These are phyloP conservation scores for Chaetomiaceae sp. DNA, from an alignment of 2,329 filamentous ascomycete genomes.

Conservation along the genomic window DNA sequence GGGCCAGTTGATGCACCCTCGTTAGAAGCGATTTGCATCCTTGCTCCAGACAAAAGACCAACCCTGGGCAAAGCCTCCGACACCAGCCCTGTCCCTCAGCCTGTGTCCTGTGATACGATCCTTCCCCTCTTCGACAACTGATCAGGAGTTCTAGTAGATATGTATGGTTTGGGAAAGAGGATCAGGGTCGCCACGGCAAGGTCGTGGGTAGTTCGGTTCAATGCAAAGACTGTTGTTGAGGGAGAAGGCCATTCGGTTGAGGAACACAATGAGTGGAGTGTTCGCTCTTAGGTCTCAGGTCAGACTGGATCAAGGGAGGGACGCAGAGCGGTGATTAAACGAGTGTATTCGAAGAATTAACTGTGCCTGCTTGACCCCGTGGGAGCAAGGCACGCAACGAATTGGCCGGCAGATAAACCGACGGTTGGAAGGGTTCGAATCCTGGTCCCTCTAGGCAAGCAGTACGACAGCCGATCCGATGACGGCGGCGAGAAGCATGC, in stretches of 20 bases:
- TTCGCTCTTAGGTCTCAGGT: no score
- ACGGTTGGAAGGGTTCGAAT: neutral
- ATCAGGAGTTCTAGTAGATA: no score
- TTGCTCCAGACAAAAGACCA: no score
- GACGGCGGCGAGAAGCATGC: constrained; percentile 9
- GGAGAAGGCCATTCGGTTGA: constrained; percentile 13
- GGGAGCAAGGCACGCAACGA: neutral
- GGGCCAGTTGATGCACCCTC: no score
- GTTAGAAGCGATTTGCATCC: no score
- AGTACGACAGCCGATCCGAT: constrained; percentile 15
- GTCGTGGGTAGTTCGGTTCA: constrained; percentile 46
- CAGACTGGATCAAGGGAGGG: neutral
- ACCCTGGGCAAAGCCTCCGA: no score
- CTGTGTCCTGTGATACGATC: no score
- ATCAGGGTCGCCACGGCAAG: constrained; percentile 43
- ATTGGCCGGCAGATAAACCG: neutral
- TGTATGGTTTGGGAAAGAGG: constrained; percentile 49
- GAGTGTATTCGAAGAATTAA: neutral
- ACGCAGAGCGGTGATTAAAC: neutral
- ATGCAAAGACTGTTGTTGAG: constrained; percentile 25
- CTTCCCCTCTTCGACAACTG: no score
- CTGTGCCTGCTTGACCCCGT: neutral
- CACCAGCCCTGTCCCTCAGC: no score
- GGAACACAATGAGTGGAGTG: no score
- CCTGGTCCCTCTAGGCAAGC: neutral